Conservation (phyloP, 441 rosid genomes). For the Eruca vesicaria region DNA sequence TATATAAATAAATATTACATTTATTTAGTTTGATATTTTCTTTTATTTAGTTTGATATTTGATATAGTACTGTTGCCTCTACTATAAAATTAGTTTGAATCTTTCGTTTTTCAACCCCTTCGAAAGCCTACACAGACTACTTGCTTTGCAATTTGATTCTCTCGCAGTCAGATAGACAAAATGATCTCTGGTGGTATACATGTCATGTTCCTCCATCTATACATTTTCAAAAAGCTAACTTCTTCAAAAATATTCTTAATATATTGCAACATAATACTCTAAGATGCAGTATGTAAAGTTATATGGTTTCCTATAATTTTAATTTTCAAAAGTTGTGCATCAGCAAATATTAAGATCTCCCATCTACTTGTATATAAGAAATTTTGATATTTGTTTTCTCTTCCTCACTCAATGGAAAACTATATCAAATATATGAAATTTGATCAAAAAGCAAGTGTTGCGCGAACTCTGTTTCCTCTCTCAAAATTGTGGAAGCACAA, state of each 20-base stretch:
- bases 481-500: neutral
- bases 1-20: neutral
- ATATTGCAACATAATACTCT: neutral
- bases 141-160: constrained; percentile 15
- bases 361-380: neutral
- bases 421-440: neutral
- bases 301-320: too few relatives aligned
- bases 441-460: neutral
- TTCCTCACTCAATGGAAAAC: neutral
- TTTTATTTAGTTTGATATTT: neutral
- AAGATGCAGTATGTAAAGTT: neutral
- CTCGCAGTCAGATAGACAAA: neutral
- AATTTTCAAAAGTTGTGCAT: neutral
- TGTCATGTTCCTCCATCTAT: neutral
- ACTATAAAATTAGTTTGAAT: constrained; percentile 1
- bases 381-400: neutral
- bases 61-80: neutral
- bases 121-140: neutral
- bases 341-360: neutral
- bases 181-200: neutral
- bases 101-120: constrained; percentile 12
- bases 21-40: neutral
- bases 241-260: neutral
- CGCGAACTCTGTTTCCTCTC: neutral
- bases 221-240: neutral